phyloP scores from a whole-genome alignment of 2,329 filamentous ascomycete species.

The Leptographium flavum region DNA sequence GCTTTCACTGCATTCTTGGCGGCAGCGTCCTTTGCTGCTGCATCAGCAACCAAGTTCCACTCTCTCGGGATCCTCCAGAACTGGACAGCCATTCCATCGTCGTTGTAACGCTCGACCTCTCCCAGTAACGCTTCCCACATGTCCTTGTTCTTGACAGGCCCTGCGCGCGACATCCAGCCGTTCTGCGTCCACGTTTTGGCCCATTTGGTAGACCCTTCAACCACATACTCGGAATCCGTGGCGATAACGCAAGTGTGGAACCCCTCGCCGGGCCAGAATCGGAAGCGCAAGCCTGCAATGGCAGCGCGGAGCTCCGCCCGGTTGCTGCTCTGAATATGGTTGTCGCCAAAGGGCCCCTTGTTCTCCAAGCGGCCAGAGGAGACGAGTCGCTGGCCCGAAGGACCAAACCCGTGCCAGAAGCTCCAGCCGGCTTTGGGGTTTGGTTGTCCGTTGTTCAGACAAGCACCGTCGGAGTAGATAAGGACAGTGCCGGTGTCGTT shows the following conservation, averaged over 20 bases:
- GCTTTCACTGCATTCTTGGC: too few relatives aligned
- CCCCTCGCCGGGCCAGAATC: constrained; percentile 24
- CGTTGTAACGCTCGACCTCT: too few relatives aligned
- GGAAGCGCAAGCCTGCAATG: constrained; percentile 28
- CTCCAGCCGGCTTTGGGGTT: constrained; percentile 14
- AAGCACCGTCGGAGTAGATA: constrained; percentile 20
- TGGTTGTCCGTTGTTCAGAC: constrained; percentile 18
- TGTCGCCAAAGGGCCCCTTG: constrained; percentile 19
- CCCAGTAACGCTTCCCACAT: constrained; percentile 24
- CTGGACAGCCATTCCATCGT: too few relatives aligned
- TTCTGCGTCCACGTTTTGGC: constrained; percentile 23
- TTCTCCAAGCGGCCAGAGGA: constrained; percentile 18
- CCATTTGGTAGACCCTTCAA: constrained; percentile 24
- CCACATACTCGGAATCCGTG: constrained; percentile 32
- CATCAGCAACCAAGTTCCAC: too few relatives aligned
- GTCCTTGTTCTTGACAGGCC: constrained; percentile 24
- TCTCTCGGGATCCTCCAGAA: too few relatives aligned
- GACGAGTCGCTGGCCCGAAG: not conserved
- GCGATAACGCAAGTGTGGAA: constrained; percentile 28
- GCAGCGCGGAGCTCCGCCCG: constrained; percentile 31
- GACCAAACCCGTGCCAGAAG: not conserved
- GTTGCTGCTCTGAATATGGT: constrained; percentile 24
- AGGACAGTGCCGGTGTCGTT: not conserved
- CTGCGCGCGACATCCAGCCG: constrained; percentile 20
- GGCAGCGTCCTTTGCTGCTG: too few relatives aligned